These are phyloP conservation scores for Francoa sonchifolia DNA, from an alignment of 441 rosid species.

Conservation along the genomic window DNA sequence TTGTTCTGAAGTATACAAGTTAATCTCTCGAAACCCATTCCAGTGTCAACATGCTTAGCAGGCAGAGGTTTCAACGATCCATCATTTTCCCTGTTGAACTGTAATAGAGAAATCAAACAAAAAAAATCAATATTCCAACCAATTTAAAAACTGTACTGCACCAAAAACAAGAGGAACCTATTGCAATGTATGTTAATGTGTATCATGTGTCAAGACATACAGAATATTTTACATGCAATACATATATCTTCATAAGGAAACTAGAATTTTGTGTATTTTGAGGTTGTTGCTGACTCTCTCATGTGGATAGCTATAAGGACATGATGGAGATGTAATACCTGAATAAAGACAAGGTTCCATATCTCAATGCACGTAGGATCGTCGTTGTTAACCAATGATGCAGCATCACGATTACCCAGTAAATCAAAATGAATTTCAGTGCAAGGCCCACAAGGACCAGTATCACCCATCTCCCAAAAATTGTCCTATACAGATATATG, in stretches of 20 bases:
- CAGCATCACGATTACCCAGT: conserved; percentile 77
- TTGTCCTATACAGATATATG: conserved; percentile 45
- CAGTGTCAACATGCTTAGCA: conserved; percentile 97
- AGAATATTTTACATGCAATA: conserved; percentile 7
- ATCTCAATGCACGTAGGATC: conserved; percentile 98
- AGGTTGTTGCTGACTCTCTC: no score
- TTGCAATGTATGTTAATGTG: no score
- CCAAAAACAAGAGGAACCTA: no score
- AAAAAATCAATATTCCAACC: background rate
- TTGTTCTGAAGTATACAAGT: conserved; percentile 81
- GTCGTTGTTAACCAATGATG: conserved; percentile 75
- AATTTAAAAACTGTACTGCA: no score
- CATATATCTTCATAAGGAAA: background rate
- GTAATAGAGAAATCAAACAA: conserved; percentile 13
- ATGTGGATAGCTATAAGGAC: background rate
- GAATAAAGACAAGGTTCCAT: conserved; percentile 98
- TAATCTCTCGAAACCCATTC: conserved; percentile 94
- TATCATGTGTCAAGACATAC: background rate
- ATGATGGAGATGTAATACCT: conserved; percentile 32
- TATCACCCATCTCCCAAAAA: conserved; percentile 99
- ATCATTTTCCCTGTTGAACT: conserved; percentile 93
- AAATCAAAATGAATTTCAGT: conserved; percentile 95
- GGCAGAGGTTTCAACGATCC: conserved; percentile 79
- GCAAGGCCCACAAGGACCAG: conserved; percentile 99
- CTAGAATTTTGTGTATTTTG: no score